Evolutionary conservation across 495 filamentous ascomycete genomes (phyloP).

Genomic region (Penicillium odoratum): DNA sequence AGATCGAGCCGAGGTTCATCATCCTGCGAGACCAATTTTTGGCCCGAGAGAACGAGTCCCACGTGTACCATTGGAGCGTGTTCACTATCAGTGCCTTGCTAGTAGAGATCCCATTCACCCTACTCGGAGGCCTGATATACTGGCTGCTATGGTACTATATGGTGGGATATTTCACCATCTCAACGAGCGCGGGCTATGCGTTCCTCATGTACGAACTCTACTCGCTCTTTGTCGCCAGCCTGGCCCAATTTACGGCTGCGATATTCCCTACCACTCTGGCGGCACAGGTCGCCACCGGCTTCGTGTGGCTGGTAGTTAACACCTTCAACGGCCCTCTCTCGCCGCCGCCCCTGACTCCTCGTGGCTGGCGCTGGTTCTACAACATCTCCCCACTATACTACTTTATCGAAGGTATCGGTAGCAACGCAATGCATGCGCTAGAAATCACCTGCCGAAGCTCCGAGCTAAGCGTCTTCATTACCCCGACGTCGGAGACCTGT

Average conservation of each 20-base stretch:
- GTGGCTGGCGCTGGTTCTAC: slow-evolving; percentile 24
- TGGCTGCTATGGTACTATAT: slow-evolving; percentile 47
- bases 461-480: slow-evolving; percentile 58
- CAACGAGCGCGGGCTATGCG: slow-evolving; percentile 15
- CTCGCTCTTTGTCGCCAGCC: slow-evolving; percentile 13
- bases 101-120: slow-evolving; percentile 43
- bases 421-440: slow-evolving; percentile 60
- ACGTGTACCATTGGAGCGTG: slow-evolving; percentile 45
- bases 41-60: slow-evolving; percentile 38
- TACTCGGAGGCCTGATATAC: slow-evolving; percentile 33
- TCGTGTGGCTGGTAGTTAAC: slow-evolving; percentile 21
- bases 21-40: slow-evolving; percentile 35
- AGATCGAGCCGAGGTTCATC: slow-evolving; percentile 45
- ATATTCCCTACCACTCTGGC: slow-evolving; percentile 14
- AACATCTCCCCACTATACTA: slow-evolving; percentile 22
- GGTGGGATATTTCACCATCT: slow-evolving; percentile 11
- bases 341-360: slow-evolving; percentile 9
- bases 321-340: slow-evolving; percentile 20
- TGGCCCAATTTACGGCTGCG: slow-evolving; percentile 16
- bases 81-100: slow-evolving; percentile 41
- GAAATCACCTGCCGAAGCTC: slow-evolving; percentile 47
- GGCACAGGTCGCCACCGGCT: slow-evolving; percentile 13
- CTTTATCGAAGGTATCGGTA: slow-evolving; percentile 53
- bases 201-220: slow-evolving; percentile 20
- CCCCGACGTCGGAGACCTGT: slow-evolving; percentile 56